Evolutionary conservation across 2,329 filamentous ascomycete species (phyloP).

Genomic region (Trichoderma cornu-damae): DNA sequence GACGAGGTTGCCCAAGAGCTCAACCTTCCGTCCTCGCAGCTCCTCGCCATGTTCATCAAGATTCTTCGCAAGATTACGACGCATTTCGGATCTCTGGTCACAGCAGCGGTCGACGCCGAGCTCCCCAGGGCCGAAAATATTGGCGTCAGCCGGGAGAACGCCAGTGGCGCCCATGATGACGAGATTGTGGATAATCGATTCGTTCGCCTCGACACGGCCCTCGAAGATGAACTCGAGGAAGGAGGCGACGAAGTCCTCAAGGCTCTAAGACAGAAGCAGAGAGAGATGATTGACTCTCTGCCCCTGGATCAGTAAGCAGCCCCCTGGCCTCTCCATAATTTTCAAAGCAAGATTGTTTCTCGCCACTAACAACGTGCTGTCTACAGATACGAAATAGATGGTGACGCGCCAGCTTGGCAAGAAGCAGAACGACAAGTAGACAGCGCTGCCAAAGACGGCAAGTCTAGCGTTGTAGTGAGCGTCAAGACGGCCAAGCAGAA

Average conservation of each 20-base stretch:
- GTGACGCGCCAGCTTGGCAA: constrained; percentile 56
- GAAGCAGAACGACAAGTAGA: constrained; percentile 72
- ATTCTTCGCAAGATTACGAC: constrained; percentile 80
- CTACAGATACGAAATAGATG: constrained; percentile 59
- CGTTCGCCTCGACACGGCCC: constrained; percentile 61
- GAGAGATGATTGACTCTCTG: constrained; percentile 82
- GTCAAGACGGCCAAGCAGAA: constrained; percentile 74
- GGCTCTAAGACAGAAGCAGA: constrained; percentile 71
- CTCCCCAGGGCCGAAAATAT: constrained; percentile 55
- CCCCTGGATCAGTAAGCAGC: constrained; percentile 64
- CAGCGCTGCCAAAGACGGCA: constrained; percentile 49
- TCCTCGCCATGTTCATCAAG: constrained; percentile 97
- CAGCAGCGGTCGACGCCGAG: constrained; percentile 64
- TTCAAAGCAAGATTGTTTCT: constrained; percentile 1
- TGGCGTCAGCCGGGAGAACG: constrained; percentile 55
- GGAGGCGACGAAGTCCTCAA: constrained; percentile 71
- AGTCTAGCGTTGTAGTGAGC: constrained; percentile 63
- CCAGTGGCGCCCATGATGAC: constrained; percentile 62
- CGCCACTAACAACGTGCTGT: neutral
- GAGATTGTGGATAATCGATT: constrained; percentile 62
- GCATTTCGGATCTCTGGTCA: constrained; percentile 70
- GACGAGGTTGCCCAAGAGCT: constrained; percentile 77
- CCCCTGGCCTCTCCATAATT: neutral
- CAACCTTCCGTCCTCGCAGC: constrained; percentile 65
- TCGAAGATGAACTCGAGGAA: constrained; percentile 80